Percentiles rank a stretch among this genome's conserved stretches.
Conservation (phyloP, 257 asterid species). For the Paulownia fortunei region DNA sequence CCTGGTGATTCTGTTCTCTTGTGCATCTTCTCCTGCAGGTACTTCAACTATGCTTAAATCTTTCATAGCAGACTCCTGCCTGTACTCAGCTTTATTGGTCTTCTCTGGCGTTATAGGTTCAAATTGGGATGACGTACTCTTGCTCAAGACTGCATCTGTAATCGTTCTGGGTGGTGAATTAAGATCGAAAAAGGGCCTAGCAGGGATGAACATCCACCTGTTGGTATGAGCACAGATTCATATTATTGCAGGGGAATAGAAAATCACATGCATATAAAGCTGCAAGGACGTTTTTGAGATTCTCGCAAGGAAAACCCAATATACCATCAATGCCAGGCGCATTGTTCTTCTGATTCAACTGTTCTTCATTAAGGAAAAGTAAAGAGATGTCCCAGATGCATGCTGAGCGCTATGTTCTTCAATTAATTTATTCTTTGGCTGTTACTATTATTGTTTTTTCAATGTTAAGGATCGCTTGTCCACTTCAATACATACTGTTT, state of each 20-base stretch:
- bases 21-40: constrained; percentile 29
- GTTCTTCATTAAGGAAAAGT: neutral
- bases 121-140: constrained; percentile 40
- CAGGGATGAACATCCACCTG: constrained; percentile 59
- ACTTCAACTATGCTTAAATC: constrained; percentile 32
- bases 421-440: neutral
- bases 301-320: neutral
- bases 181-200: constrained; percentile 50
- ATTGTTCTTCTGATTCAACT: neutral
- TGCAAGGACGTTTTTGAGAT: neutral
- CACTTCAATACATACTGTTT: neutral
- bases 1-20: constrained; percentile 26
- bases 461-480: neutral
- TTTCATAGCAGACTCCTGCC: constrained; percentile 30
- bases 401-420: neutral
- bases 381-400: neutral
- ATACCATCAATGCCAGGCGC: neutral
- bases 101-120: constrained; percentile 73
- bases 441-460: neutral
- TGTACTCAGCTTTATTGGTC: constrained; percentile 36
- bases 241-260: constrained; percentile 29
- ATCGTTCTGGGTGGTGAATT: constrained; percentile 47
- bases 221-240: constrained; percentile 25
- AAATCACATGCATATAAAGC: constrained; percentile 13
- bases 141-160: constrained; percentile 44